Evolutionary conservation across 192 early-diverging fungal genomes (phyloP), one percentile per base, ranked within the genome.

Genomic region (Martensiomyces pterosporus): DNA sequence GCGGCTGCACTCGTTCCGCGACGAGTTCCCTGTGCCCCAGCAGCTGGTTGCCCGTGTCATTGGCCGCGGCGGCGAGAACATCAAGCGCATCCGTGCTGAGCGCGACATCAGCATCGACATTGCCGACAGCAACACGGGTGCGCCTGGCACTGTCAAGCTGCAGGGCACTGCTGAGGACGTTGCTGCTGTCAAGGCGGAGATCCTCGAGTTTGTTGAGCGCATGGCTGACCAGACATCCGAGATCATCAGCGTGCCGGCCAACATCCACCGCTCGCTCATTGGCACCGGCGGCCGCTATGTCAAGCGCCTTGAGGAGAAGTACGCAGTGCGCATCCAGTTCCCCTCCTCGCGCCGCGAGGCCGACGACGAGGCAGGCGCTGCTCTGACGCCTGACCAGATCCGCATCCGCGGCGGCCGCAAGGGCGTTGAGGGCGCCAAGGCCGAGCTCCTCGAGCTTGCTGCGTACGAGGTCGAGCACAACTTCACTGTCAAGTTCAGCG

Each of bases 41-140:
- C 60, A 52, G 41, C 77, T 67, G 50, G 82, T 76, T 53, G 76
- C 80, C 21, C 88, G 82, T 59, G 76, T 98, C 19, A 92, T 97
- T 53, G 95, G 95, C n/a, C 89, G 90, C 56, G 84, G 83, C 21
- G 92, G 93, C 54, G 84, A 83, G 50, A 80, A 82, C 50, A 80
- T 98, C 43, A 87, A 82, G 56, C 81, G 83, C 39, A 52, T 95
- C 26, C 89, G 82, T 49, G 80, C 85, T 13, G 82, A 85, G 57
- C 79, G 83, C 49, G 79, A 81, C 48, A 87, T 98, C 38, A 78
- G 69, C 25, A 72, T 89, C 52, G 86, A 88, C 47, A 67, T 86
- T 1, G 34, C 39, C 10, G 62, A 55, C 41, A 39, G 35, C 29
- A 24, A 43, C 15, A 17, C 36, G 2, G 18, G 43, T 16, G 50